Evolutionary conservation across 2,329 filamentous ascomycete species (phyloP), one percentile per base, ranked within the genome.

Genomic region (Aspergillus udagawae): DNA sequence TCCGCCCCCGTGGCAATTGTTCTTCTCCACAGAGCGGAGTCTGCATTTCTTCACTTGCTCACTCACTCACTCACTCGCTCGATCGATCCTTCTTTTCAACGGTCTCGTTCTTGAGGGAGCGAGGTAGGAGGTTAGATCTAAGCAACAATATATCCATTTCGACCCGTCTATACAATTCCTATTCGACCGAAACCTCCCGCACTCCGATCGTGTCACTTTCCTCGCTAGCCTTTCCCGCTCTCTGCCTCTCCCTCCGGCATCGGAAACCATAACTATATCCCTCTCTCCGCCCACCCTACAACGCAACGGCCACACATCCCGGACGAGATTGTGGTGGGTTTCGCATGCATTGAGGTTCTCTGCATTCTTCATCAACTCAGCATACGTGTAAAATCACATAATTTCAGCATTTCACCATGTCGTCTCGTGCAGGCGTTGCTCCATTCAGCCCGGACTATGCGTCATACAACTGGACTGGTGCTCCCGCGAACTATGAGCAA

Each of bases 381-480:
- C 32, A 38, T 17, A 6, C 14, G 27, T n/a, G 14, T 50, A 27
- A 1, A n/a, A 32, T 45, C 25, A 42, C 25, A 42, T 48, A 23
- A 32, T 7, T 28, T 17, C 17, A 12, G 28, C 10, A 25, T 42
- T 47, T 58, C 60, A 61, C 47, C 55, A 74, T 74, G 65, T 64
- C 64, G 56, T 65, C 69, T 54, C 21, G 38, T 8, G 8, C n/a
- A 12, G 44, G 44, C 44, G 44, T 23, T 12, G 61, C 65, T 56
- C 66, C 68, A 17, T 76, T 69, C 59, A 60, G 65, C 54, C 77
- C 77, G 23, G 69, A 76, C 50, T 80, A 79, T 68, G 77, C 77
- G 23, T 79, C 77, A 23, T 80, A 79, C 70, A 77, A 79, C 69
- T 80, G 77, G 77, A 74, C 75, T 10, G 77, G 77, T 42, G 73